Base-by-base conservation (phyloP, 139 green algal species). In the Chlamydomonas sphaeroides region DNA sequence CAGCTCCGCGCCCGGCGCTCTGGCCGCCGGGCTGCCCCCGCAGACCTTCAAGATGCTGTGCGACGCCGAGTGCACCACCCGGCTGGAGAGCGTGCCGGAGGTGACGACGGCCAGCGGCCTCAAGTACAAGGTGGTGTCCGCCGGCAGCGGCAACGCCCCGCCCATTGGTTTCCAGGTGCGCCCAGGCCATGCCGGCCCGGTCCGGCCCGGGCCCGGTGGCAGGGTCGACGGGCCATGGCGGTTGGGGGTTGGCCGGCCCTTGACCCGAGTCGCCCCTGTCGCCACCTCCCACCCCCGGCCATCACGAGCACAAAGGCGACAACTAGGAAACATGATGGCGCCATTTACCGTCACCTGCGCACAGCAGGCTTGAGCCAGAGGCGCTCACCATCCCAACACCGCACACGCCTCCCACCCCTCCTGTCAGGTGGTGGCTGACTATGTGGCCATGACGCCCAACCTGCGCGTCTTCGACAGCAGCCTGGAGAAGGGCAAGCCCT, bases 401-500 rank as follows among this genome's bases (percentile, higher is more conserved):
- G n/a, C n/a, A n/a, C n/a, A n/a, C n/a, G n/a, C n/a, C 5, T 67
- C 10, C 61, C 28, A 18, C 61, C 20, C 63, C 10, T 15, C 66
- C 42, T 26, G 74, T 59, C 88, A 97, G 92, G 92, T 98, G n/a
- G 88, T 95, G 18, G 91, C 92, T 2, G 79, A 99, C 89, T 99
- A 99, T 72, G 91, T 98, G 25, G 95, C 96, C 8, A 98, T 97
- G 92, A 96, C 92, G 18, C 84, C 90, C 23, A 81, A 92, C 35
- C 90, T 93, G n/a, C 87, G 86, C 15, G 86, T 97, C 17, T 98
- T 99, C 85, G 93, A 96, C 68, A 96, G 86, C 88, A 96, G 90
- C 30, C 68, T 99, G 18, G 94, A 97, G 30, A 97, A 94, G 76
- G 90, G 92, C 5, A 85, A 87, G 57, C 97, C 94, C 8, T 98